Percentiles rank a stretch among this genome's conserved stretches.
These are phyloP conservation scores for Ambrosiella xylebori DNA, from an alignment of 2,329 filamentous ascomycete species.

Conservation along the genomic window DNA sequence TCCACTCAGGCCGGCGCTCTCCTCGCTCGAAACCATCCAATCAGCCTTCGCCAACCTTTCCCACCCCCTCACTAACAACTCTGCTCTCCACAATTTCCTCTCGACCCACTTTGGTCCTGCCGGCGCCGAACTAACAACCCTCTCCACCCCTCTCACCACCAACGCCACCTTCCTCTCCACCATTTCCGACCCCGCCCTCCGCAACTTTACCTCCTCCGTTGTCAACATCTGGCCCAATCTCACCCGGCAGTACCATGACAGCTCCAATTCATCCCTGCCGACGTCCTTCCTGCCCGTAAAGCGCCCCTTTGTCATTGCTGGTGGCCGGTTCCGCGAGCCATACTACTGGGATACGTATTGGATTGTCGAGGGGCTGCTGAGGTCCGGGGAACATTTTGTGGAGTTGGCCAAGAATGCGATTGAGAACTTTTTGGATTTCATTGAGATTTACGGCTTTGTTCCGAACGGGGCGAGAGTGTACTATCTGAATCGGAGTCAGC, in stretches of 20 bases:
- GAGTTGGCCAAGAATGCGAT: constrained; percentile 49
- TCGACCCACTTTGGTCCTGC: constrained; percentile 44
- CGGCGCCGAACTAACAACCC: constrained; percentile 41
- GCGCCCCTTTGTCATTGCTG: constrained; percentile 52
- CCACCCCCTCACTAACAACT: constrained; percentile 46
- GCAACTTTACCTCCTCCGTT: constrained; percentile 44
- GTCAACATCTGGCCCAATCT: constrained; percentile 54
- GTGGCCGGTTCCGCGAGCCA: constrained; percentile 52
- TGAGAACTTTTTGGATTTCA: constrained; percentile 51
- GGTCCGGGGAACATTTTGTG: constrained; percentile 45
- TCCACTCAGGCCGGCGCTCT: constrained; percentile 36
- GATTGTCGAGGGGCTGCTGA: constrained; percentile 48
- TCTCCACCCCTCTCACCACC: constrained; percentile 34
- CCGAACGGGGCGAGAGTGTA: constrained; percentile 52
- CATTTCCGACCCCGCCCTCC: constrained; percentile 39
- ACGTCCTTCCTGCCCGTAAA: constrained; percentile 50
- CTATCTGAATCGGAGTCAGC: constrained; percentile 52
- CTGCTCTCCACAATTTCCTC: constrained; percentile 44
- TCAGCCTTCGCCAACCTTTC: constrained; percentile 40
- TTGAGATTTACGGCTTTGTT: constrained; percentile 47
- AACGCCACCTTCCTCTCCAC: constrained; percentile 40
- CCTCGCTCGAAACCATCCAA: constrained; percentile 41
- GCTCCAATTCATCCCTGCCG: constrained; percentile 40
- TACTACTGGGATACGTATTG: constrained; percentile 60
- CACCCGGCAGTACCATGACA: constrained; percentile 39